These are phyloP conservation scores for Phialophora macrospora DNA, from an alignment of 2,329 filamentous ascomycete genomes.

Conservation along the genomic window DNA sequence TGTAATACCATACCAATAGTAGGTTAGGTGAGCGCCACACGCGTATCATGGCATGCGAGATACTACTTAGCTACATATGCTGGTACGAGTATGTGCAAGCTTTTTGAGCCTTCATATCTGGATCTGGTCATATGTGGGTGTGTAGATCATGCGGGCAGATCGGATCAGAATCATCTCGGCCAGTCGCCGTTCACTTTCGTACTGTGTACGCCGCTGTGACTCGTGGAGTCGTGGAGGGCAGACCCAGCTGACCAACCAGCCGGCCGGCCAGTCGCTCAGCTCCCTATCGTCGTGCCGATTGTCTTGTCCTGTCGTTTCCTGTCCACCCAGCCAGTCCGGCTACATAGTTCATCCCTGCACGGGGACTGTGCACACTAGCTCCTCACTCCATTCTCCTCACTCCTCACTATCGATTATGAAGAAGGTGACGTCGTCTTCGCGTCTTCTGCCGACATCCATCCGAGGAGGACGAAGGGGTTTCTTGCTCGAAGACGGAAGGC, in stretches of 20 bases:
- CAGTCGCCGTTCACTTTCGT: background rate
- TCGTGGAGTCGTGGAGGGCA: too few species aligned
- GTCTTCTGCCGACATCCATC: slow-evolving; percentile 8
- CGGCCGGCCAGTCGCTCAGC: background rate
- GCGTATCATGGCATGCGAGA: too few species aligned
- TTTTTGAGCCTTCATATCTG: background rate
- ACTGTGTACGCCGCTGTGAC: background rate
- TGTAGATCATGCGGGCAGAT: background rate
- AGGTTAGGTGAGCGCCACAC: too few species aligned
- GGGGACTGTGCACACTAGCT: background rate
- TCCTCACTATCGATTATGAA: slow-evolving; percentile 2
- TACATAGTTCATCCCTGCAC: background rate
- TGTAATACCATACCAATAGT: too few species aligned
- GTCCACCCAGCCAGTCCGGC: background rate
- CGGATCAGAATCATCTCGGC: background rate
- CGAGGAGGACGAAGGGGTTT: slow-evolving; percentile 15
- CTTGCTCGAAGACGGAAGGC: slow-evolving; percentile 14
- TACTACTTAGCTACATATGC: background rate
- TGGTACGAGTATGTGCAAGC: background rate
- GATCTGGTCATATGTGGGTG: background rate
- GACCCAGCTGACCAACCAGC: background rate
- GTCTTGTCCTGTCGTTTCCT: background rate
- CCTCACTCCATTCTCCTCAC: background rate
- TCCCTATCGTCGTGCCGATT: background rate
- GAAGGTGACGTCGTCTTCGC: slow-evolving; percentile 5